Conservation (phyloP, 2,329 filamentous ascomycete species). For the Colletotrichum neosansevieriae region DNA sequence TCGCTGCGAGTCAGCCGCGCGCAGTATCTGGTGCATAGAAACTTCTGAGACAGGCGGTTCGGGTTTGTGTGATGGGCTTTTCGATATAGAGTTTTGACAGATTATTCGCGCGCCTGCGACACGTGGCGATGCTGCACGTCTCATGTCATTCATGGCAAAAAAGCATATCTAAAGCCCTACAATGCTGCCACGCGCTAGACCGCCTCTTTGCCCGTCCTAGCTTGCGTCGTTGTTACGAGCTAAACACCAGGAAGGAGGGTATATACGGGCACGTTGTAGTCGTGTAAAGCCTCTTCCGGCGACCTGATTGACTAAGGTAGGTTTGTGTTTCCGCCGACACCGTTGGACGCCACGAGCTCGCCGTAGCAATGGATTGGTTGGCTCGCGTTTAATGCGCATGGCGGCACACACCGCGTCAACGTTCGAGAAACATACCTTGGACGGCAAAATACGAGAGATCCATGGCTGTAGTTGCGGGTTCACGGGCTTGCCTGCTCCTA, state of each 20-base stretch:
- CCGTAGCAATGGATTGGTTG: background rate
- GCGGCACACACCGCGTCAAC: conserved; percentile 3
- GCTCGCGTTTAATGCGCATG: conserved; percentile 11
- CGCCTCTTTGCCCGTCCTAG: conserved; percentile 9
- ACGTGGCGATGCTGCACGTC: conserved; percentile 34
- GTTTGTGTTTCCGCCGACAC: conserved; percentile 12
- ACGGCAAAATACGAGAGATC: too few species aligned
- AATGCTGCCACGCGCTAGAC: conserved; percentile 17
- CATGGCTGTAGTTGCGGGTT: too few species aligned
- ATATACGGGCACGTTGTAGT: conserved; percentile 17
- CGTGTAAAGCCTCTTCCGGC: background rate
- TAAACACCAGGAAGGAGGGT: conserved; percentile 12
- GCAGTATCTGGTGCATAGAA: conserved; percentile 33
- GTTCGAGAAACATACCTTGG: background rate
- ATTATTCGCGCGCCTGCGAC: conserved; percentile 16
- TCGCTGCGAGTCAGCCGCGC: conserved; percentile 29
- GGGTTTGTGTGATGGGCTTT: conserved; percentile 28
- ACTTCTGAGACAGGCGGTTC: conserved; percentile 32
- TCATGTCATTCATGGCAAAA: conserved; percentile 28
- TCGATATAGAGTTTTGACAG: conserved; percentile 28
- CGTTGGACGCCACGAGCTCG: conserved; percentile 6
- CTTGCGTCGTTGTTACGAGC: background rate
- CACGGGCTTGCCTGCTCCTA: too few species aligned
- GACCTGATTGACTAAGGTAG: conserved; percentile 8
- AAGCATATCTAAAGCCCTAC: conserved; percentile 31